Evolutionary conservation across 2,329 filamentous ascomycete species (phyloP), one percentile per base, ranked within the genome.

Genomic region (Aureobasidium sp.): DNA sequence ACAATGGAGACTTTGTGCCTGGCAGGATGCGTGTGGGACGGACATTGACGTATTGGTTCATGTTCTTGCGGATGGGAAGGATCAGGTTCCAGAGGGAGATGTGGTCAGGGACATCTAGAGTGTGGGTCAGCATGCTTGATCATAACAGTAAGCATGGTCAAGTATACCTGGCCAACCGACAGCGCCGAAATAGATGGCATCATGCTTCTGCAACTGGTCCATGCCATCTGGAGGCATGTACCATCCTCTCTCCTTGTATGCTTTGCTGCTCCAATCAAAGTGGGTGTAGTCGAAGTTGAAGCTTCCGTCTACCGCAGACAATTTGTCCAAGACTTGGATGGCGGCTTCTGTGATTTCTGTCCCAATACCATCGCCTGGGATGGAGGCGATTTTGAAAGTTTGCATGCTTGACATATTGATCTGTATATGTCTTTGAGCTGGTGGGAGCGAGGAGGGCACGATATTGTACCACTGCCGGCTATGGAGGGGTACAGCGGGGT

Each of bases 31-130:
- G 69, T 8, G 76, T 78, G 0, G 72, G 87, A 0, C 86, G 80
- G 0, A 89, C 79, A 65, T 88, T 89, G 65, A 87, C 81, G 67
- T 87, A 89, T 67, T 88, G 85, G 64, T 88, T 85, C 49, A 89
- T 79, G 41, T 83, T 79, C 57, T 87, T 84, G 41, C 86, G 82
- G 67, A 89, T 88, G 21, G 84, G 84, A 8, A 89, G 76, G 48
- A 87, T 82, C 36, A 87, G 79, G 8, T 81, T 80, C 86, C 86
- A 89, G 1, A 89, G 80, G 0, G 83, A 83, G 62, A 88, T 81
- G 64, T 88, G 82, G 65, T 89, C 86, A 1, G 86, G 85, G 0
- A 88, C 84, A 55, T 84, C 79, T 78, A 50, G 13, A 2, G 2
- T 25, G n/a, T 32, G 14, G 7, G 14, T 65, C 48, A 65, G 63